Base-by-base conservation (phyloP, 2,329 filamentous ascomycete species). In the Volutella citrinella region DNA sequence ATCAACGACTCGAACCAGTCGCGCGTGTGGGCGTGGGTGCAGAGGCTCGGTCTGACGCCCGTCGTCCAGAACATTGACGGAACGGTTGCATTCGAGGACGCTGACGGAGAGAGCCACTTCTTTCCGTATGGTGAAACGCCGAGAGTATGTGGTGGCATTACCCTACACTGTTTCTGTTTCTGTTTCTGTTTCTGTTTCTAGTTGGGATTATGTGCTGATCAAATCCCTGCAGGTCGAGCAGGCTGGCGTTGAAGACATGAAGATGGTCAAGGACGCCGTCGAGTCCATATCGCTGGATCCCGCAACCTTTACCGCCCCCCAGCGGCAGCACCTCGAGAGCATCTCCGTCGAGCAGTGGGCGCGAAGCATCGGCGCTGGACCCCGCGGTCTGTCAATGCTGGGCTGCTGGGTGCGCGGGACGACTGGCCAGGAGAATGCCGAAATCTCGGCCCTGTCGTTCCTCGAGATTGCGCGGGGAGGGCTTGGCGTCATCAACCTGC, bases 371-470 rank as follows among this genome's bases (percentile, higher is more conserved):
- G 27, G 27, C 7, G 32, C 32, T 8, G 27, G 34, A 6, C 27
- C 25, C 5, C 36, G n/a, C 17, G 30, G 19, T 8, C 17, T 34
- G 11, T n/a, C n/a, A n/a, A n/a, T n/a, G n/a, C n/a, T n/a, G n/a
- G n/a, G n/a, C n/a, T n/a, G n/a, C 4, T 45, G 42, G 42, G 24
- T 18, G 20, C 39, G 36, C n/a, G 42, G 39, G 3, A 43, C 30
- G 13, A 20, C 43, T 3, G 42, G 42, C 5, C 39, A 40, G 14
- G 42, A 45, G 10, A 32, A 39, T 6, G 28, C 26, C 9, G 39
- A 40, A 5, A 37, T 45, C 10, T 45, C 42, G 3, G 42, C 42
- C 4, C 23, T 45, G 1, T 24, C 28, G 5, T 45, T 45, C 27
- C 30, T 45, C 1, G 40, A 45, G 14, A 32, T 43, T 20, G 40